Evolutionary conservation across 768 basidiomycete species (phyloP).

Genomic region (Suillus subaureus): DNA sequence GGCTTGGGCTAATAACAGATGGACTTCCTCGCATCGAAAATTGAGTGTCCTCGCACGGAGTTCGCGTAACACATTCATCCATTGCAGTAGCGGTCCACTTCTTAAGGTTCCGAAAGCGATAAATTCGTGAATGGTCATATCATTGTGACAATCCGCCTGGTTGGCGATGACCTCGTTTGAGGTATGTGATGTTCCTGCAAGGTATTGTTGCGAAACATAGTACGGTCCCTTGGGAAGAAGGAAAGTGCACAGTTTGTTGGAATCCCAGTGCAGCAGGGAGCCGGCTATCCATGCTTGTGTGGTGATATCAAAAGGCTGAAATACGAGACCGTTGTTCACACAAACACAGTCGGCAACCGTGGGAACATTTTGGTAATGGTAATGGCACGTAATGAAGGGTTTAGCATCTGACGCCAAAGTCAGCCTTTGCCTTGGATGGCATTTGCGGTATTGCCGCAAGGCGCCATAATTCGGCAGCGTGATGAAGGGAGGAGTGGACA

Average conservation of each 20-base stretch:
- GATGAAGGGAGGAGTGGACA: conserved; percentile 15
- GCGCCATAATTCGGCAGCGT: conserved; percentile 17
- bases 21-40: conserved; percentile 43
- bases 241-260: conserved; percentile 31
- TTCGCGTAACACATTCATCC: conserved; percentile 52
- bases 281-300: conserved; percentile 17
- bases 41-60: conserved; percentile 40
- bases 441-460: conserved; percentile 16
- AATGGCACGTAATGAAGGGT: conserved; percentile 22
- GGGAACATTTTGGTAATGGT: conserved; percentile 19
- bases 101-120: conserved; percentile 48
- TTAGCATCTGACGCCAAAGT: conserved; percentile 27
- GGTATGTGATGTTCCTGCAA: conserved; percentile 38
- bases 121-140: conserved; percentile 48
- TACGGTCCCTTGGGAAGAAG: conserved; percentile 37
- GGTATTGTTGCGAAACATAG: conserved; percentile 35
- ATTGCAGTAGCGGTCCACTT: conserved; percentile 47
- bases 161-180: conserved; percentile 45
- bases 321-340: conserved; percentile 38
- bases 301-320: conserved; percentile 33
- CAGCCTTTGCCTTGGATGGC: conserved; percentile 23
- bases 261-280: conserved; percentile 9
- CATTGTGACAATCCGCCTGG: conserved; percentile 42
- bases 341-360: conserved; percentile 18
- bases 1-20: conserved; percentile 46